Evolutionary conservation across 1,284 basidiomycete species (phyloP), one percentile per base, ranked within the genome.

Genomic region (Heterobasidion annosum): DNA sequence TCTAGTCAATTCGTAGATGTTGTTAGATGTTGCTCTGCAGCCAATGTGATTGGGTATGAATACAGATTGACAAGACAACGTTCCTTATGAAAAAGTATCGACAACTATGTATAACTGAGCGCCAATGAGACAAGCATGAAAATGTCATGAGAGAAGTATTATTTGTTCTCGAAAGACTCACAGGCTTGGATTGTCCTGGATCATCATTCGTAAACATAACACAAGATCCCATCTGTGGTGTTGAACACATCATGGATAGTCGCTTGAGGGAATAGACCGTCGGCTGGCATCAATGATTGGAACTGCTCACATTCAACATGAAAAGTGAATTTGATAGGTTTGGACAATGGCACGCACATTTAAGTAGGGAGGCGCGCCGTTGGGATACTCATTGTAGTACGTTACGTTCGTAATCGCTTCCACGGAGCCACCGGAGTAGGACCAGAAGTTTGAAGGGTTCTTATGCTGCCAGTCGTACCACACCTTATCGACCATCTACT

Each of bases 381-480:
- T 71, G 1, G 70, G 68, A 57, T 67, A 71, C 54, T 64, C 50
- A 1, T 61, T 44, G 50, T 64, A 63, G 4, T 58, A 56, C 4
- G 62, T 63, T 0, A 58, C 34, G 48, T 65, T 67, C 9, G 65
- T 56, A 13, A 67, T 33, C 43, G 62, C 61, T 51, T 67, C 58
- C 5, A 67, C 61, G 1, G 67, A 63, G 9, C 71, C 70, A 37
- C 70, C 71, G 32, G 60, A 57, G 56, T 63, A 70, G 25, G 62
- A 63, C 58, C 61, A 62, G 51, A 59, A 61, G 61, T 69, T 70
- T 8, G 46, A 50, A 0, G 59, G 43, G 54, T 67, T 47, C n/a
- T 55, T 57, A 55, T 62, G 57, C 58, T 73, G 72, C 72, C 71
- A 73, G 53, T 72, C 67, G 40, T 57, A 67, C 70, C 70, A 73